Conservation (phyloP, 768 basidiomycete genomes). For the Mycena rebaudengoi region DNA sequence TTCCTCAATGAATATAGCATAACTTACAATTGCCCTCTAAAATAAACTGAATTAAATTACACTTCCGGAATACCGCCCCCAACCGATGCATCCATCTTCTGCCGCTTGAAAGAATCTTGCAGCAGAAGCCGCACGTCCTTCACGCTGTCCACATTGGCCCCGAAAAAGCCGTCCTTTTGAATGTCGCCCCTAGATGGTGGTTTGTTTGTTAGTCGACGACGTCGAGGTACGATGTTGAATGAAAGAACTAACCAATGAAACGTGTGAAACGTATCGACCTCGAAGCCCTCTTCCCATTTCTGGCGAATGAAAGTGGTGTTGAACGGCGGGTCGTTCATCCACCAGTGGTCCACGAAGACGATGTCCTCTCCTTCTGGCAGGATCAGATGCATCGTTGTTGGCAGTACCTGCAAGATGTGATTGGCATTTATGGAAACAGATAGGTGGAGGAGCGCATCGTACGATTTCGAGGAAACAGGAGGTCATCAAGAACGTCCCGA, state of each 20-base stretch:
- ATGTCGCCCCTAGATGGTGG: slow-evolving; percentile 32
- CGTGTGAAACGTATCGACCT: slow-evolving; percentile 61
- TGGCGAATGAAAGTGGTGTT: slow-evolving; percentile 54
- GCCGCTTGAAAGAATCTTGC: slow-evolving; percentile 48
- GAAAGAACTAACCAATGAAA: slow-evolving; percentile 53
- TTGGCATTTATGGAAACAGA: too few species aligned
- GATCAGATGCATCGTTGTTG: slow-evolving; percentile 54
- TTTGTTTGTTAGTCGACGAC: background rate
- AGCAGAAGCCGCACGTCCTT: slow-evolving; percentile 46
- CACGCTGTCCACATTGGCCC: slow-evolving; percentile 42
- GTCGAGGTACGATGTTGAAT: background rate
- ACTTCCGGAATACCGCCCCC: too few species aligned
- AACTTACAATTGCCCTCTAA: too few species aligned
- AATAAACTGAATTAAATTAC: too few species aligned
- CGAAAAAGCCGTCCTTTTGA: slow-evolving; percentile 43
- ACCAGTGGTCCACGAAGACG: slow-evolving; percentile 60
- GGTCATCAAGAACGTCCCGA: slow-evolving; percentile 55
- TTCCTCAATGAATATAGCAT: too few species aligned
- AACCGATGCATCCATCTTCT: too few species aligned
- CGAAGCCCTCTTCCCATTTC: slow-evolving; percentile 54
- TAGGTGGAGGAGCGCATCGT: background rate
- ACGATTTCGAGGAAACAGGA: slow-evolving; percentile 57
- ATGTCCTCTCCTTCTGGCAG: slow-evolving; percentile 49
- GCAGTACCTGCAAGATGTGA: slow-evolving; percentile 38
- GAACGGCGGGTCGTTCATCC: slow-evolving; percentile 58